phyloP scores from a whole-genome alignment of 768 basidiomycete genomes.

The Leucosporidium yakuticum region DNA sequence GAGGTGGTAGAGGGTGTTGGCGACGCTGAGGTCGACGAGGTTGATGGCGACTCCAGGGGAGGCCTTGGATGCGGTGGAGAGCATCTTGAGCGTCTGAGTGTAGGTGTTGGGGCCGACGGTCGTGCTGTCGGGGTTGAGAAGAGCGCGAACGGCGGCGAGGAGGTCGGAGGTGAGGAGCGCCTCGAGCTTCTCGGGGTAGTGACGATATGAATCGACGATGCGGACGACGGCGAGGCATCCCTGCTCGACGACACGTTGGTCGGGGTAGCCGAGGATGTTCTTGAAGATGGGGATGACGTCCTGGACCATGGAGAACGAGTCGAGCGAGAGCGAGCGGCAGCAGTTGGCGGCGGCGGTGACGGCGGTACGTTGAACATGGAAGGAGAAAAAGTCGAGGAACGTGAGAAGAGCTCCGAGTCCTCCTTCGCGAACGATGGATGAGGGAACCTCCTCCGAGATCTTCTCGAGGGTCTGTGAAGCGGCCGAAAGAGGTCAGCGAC shows the following conservation, averaged over 20 bases:
- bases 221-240: constrained; percentile 92
- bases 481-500: background rate
- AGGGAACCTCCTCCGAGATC: constrained; percentile 95
- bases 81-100: constrained; percentile 74
- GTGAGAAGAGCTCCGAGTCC: constrained; percentile 87
- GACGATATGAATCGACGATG: constrained; percentile 84
- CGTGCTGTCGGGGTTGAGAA: constrained; percentile 35
- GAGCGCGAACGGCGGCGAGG: constrained; percentile 40
- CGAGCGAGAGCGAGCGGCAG: constrained; percentile 82
- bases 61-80: constrained; percentile 79
- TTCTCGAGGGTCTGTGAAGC: constrained; percentile 81
- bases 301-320: constrained; percentile 80
- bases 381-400: constrained; percentile 97
- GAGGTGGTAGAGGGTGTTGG: constrained; percentile 87
- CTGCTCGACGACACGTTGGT: constrained; percentile 95
- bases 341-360: constrained; percentile 95
- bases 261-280: constrained; percentile 82
- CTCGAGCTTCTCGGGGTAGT: constrained; percentile 79
- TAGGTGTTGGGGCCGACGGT: constrained; percentile 46
- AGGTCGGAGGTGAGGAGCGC: constrained; percentile 63
- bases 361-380: constrained; percentile 92
- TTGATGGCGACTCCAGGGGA: constrained; percentile 81
- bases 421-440: constrained; percentile 90
- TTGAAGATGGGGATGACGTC: constrained; percentile 81
- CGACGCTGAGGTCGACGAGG: constrained; percentile 85